These are phyloP conservation scores for Aspergillus uvarum DNA, from an alignment of 2,329 filamentous ascomycete genomes.

Conservation along the genomic window DNA sequence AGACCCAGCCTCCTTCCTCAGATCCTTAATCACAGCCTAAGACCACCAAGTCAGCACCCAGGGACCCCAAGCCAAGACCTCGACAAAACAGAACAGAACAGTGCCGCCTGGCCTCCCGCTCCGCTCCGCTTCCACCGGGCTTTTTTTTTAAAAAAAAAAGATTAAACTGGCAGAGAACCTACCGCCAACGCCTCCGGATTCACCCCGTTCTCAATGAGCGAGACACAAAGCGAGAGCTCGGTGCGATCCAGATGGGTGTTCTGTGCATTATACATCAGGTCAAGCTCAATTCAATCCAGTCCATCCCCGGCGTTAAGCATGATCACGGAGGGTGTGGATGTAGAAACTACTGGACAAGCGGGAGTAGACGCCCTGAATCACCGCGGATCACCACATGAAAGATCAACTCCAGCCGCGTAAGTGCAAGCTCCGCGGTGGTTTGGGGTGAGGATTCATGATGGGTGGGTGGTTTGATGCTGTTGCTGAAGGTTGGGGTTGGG, in stretches of 20 bases:
- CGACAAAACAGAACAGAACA: too few species aligned
- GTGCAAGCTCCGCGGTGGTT: background rate
- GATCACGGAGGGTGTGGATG: too few species aligned
- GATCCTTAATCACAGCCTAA: conserved; percentile 49
- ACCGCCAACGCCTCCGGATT: conserved; percentile 94
- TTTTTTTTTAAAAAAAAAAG: too few species aligned
- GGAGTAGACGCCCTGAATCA: too few species aligned
- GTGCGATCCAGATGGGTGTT: conserved; percentile 91
- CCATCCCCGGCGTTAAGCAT: too few species aligned
- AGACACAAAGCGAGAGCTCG: conserved; percentile 91
- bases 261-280: conserved; percentile 47
- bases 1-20: conserved; percentile 42
- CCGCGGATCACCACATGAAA: background rate
- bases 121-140: too few species aligned
- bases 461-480: too few species aligned
- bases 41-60: conserved; percentile 9
- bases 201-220: conserved; percentile 93
- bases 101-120: too few species aligned
- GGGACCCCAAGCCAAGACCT: too few species aligned
- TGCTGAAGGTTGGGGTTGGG: too few species aligned
- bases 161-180: conserved; percentile 46
- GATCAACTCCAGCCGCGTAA: background rate
- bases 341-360: too few species aligned
- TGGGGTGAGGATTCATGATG: too few species aligned
- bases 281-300: background rate